Evolutionary conservation across 257 asterid species (phyloP).

Genomic region (Orobanche coerulescens): DNA sequence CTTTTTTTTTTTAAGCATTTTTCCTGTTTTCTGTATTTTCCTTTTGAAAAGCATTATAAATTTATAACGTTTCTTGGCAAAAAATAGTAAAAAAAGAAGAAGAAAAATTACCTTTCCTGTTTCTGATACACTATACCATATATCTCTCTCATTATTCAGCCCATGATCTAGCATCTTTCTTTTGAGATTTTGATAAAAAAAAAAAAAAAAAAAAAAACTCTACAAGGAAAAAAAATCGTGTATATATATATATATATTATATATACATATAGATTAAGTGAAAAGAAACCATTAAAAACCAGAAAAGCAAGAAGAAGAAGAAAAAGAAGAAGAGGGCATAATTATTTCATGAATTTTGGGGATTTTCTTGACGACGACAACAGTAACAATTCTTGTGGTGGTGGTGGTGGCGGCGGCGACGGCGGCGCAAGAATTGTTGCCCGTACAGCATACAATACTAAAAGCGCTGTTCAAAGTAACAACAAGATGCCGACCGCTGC

Average conservation of each 20-base stretch:
- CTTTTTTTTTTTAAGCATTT: neutral
- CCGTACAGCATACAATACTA: slow-evolving; percentile 32
- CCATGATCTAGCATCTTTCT: slow-evolving; percentile 19
- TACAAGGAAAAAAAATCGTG: neutral
- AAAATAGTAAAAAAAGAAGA: too few relatives aligned
- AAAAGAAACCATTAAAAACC: neutral
- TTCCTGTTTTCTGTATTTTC: neutral
- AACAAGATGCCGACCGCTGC: slow-evolving; percentile 44
- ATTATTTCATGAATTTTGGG: slow-evolving; percentile 87
- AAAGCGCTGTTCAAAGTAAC: neutral
- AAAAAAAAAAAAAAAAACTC: neutral
- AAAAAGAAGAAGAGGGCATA: neutral
- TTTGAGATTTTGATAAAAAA: too few relatives aligned
- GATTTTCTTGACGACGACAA: slow-evolving; percentile 63
- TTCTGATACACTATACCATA: slow-evolving; percentile 9
- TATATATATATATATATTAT: too few relatives aligned
- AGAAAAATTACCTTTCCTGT: neutral
- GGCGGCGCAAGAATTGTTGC: slow-evolving; percentile 57
- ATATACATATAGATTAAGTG: neutral
- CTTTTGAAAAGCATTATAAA: neutral
- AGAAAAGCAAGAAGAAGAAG: neutral
- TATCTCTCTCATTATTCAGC: neutral
- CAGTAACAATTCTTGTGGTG: slow-evolving; percentile 53
- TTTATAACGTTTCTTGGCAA: slow-evolving; percentile 8
- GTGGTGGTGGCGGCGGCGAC: slow-evolving; percentile 44